Base-by-base conservation (phyloP, 2,329 filamentous ascomycete species). In the Paraphaeosphaeria minitans region DNA sequence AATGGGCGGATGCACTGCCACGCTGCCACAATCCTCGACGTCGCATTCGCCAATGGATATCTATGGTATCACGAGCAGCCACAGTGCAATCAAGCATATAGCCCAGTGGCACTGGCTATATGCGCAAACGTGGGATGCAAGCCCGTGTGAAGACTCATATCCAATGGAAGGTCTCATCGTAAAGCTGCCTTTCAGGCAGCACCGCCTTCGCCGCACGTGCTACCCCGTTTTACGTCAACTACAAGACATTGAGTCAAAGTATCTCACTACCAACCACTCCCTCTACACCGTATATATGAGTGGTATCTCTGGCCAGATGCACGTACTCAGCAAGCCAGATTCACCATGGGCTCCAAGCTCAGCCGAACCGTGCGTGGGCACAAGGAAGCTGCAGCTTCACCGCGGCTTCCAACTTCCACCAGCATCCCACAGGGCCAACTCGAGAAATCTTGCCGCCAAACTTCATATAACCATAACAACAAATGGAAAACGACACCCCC, bases 181-280 rank as follows among this genome's bases (percentile, higher is more conserved):
- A 55, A 68, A 67, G 71, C 62, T 70, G 66, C 67, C 69, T 69
- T 27, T 61, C 59, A 71, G 67, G 69, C 69, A 72, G 63, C 47
- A 49, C 53, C 63, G 60, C 63, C 60, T 29, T 53, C 61, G 53
- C 46, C 22, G 10, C 53, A 49, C 14, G 47, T 41, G 41, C 16
- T 48, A 24, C 29, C 39, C 42, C 21, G 3, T 22, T 60, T 66
- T 69, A 63, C 69, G 58, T 68, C 69, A 69, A 66, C 45, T 45
- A 53, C 33, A 53, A 55, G 47, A 42, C 16, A 45, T 54, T 68
- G 64, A 68, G 53, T 71, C 68, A 69, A 56, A 27, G n/a, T 24
- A 45, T 22, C 27, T 41, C 10, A 33, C 24, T 33, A 27, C 24
- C 43, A 52, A 24, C 46, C 33, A 42, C 19, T 42, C 13, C 22